A percentile compares a stretch with the other conserved stretches of the same genome.
Conservation (phyloP, 208 protist genomes). For the Leishmania gerbilli region DNA sequence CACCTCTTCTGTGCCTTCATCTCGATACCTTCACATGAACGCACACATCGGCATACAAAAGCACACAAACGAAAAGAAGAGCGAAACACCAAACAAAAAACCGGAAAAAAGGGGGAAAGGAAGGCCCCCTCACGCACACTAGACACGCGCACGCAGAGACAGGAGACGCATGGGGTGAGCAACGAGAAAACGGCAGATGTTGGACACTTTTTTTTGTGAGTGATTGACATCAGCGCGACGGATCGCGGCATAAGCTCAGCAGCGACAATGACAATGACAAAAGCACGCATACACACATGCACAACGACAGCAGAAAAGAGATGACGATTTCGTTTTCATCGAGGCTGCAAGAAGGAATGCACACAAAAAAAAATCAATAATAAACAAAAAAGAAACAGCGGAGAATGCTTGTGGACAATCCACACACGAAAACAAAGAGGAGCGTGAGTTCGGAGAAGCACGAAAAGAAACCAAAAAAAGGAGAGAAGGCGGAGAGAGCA, state of each 20-base stretch:
- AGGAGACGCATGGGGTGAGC: no score
- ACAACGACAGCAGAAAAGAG: constrained; percentile 8
- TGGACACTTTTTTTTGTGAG: neutral
- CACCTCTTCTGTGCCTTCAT: neutral
- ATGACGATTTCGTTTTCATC: constrained; percentile 4
- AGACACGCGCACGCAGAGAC: no score
- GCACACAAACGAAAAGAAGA: neutral
- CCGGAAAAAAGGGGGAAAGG: no score
- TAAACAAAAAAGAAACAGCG: neutral
- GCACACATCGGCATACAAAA: neutral
- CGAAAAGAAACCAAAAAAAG: neutral
- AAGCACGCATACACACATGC: neutral
- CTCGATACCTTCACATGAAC: neutral
- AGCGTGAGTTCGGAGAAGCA: neutral
- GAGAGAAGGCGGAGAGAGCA: no score
- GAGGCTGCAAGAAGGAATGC: no score
- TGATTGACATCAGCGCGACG: neutral
- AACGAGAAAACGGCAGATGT: neutral
- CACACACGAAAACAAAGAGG: neutral
- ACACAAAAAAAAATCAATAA: no score
- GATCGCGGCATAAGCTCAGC: no score
- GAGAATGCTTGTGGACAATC: no score
- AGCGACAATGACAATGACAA: neutral
- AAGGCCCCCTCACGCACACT: no score
- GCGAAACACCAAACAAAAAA: neutral